phyloP scores from a whole-genome alignment of 768 basidiomycete species.

The Agrocybe pediades region DNA sequence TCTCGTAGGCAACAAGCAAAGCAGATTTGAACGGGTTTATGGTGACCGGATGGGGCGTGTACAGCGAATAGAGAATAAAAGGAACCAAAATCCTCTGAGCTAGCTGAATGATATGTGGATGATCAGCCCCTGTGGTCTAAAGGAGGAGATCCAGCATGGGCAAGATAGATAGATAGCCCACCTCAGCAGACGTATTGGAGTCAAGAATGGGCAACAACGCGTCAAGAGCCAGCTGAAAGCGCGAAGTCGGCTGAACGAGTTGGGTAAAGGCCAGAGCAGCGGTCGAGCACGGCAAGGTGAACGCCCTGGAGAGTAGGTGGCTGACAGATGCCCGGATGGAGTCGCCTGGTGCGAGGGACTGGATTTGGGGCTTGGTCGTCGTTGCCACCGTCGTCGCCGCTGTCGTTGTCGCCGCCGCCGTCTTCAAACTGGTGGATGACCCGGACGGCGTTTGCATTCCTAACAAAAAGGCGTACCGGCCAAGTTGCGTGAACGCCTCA shows the following conservation, averaged over 20 bases:
- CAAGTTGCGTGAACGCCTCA: constrained; percentile 10
- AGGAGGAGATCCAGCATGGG: too few relatives aligned
- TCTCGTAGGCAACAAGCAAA: constrained; percentile 64
- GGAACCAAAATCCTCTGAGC: constrained; percentile 76
- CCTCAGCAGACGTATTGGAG: constrained; percentile 52
- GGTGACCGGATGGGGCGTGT: constrained; percentile 76
- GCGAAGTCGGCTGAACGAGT: constrained; percentile 72
- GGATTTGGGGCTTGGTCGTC: constrained; percentile 19
- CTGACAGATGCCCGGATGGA: constrained; percentile 63
- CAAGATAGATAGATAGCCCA: too few relatives aligned
- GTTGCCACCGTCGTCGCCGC: constrained; percentile 10
- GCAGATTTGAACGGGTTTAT: constrained; percentile 84
- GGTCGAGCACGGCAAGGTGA: constrained; percentile 73
- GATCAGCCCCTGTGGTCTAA: constrained; percentile 13
- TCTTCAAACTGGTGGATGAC: constrained; percentile 14
- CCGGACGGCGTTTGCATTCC: constrained; percentile 21
- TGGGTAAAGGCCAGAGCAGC: constrained; percentile 76
- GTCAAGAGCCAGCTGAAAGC: constrained; percentile 85
- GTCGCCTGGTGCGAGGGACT: constrained; percentile 30
- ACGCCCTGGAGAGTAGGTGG: constrained; percentile 67
- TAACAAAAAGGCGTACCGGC: constrained; percentile 12
- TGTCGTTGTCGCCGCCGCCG: constrained; percentile 11
- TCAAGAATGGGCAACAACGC: constrained; percentile 76
- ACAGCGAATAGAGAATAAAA: constrained; percentile 79
- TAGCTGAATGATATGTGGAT: constrained; percentile 42